Percentiles rank a stretch among this genome's conserved stretches.
Conservation (phyloP, 768 basidiomycete species). For the Cyclocybe aegerita region DNA sequence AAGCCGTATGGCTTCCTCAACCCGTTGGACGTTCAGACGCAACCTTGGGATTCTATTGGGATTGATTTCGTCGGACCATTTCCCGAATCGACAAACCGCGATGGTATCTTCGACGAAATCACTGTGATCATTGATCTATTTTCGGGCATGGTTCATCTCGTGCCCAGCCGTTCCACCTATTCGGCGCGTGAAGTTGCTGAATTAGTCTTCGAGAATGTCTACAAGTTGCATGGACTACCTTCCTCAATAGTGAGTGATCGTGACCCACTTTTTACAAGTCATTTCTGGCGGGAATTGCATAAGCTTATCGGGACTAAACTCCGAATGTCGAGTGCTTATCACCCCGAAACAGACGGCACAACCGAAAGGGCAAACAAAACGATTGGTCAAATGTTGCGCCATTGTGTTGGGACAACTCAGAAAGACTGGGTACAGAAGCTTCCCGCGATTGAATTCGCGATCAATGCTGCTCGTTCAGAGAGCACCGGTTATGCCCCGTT, state of each 20-base stretch:
- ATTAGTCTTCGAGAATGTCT: conserved; percentile 5
- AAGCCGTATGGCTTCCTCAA: conserved; percentile 13
- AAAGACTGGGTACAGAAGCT: conserved; percentile 1
- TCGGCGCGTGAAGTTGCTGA: conserved; percentile 5
- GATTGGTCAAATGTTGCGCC: conserved; percentile 2
- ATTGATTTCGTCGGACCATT: conserved; percentile 12
- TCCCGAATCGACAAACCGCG: conserved; percentile 5
- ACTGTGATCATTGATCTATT: conserved; percentile 3
- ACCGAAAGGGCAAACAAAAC: conserved; percentile 7
- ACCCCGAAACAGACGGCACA: conserved; percentile 11
- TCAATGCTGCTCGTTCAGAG: not conserved
- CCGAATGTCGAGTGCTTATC: conserved; percentile 9
- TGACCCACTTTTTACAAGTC: conserved; percentile 5
- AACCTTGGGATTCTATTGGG: conserved; percentile 10
- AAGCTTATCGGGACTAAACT: conserved; percentile 3
- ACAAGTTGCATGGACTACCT: conserved; percentile 7
- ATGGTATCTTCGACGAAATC: conserved; percentile 5
- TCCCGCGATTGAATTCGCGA: conserved; percentile 3
- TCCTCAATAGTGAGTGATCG: conserved; percentile 3
- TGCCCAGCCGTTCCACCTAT: conserved; percentile 3
- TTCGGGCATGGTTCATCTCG: conserved; percentile 6
- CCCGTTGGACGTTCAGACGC: conserved; percentile 3
- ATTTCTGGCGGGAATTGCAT: conserved; percentile 6
- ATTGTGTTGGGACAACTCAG: not conserved
- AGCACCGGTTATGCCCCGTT: conserved; percentile 4